Evolutionary conservation across 495 filamentous ascomycete genomes (phyloP).

Genomic region (Penicillium samsonianum): DNA sequence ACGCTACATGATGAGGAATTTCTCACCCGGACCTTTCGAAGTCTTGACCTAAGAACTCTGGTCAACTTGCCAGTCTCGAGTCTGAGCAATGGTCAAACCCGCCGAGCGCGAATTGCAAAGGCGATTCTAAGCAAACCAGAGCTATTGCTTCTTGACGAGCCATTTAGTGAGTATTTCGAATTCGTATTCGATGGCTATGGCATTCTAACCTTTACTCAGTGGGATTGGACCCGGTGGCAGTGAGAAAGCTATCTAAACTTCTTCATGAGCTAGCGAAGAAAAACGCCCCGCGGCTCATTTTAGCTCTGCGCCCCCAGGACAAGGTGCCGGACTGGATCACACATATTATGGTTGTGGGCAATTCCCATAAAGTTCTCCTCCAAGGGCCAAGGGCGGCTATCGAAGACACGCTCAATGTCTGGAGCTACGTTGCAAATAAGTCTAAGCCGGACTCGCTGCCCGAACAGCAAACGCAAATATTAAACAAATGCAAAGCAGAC

Average conservation of each 20-base stretch:
- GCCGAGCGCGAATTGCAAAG: slow-evolving; percentile 83
- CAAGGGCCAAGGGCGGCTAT: slow-evolving; percentile 30
- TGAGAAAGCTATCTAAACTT: slow-evolving; percentile 65
- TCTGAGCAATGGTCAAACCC: slow-evolving; percentile 89
- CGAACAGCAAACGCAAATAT: slow-evolving; percentile 12
- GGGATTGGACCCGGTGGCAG: slow-evolving; percentile 86
- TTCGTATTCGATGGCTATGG: not conserved
- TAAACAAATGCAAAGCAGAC: slow-evolving; percentile 11
- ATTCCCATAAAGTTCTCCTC: slow-evolving; percentile 56
- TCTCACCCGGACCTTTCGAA: slow-evolving; percentile 64
- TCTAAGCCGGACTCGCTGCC: not conserved
- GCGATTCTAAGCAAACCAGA: slow-evolving; percentile 77
- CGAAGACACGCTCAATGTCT: slow-evolving; percentile 26
- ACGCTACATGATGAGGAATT: slow-evolving; percentile 42
- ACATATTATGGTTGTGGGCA: slow-evolving; percentile 68
- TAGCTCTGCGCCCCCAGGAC: slow-evolving; percentile 83
- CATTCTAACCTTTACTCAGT: slow-evolving; percentile 41
- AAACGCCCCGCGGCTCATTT: slow-evolving; percentile 66
- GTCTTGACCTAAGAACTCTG: slow-evolving; percentile 65
- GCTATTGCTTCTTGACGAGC: slow-evolving; percentile 85
- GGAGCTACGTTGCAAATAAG: slow-evolving; percentile 20
- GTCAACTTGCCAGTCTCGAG: slow-evolving; percentile 79
- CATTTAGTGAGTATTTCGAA: slow-evolving; percentile 66
- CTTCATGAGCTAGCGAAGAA: slow-evolving; percentile 64
- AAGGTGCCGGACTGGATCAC: slow-evolving; percentile 86